These are phyloP conservation scores for Thraustochytrium striatum DNA, from an alignment of 352 stramenopile species.

Conservation along the genomic window DNA sequence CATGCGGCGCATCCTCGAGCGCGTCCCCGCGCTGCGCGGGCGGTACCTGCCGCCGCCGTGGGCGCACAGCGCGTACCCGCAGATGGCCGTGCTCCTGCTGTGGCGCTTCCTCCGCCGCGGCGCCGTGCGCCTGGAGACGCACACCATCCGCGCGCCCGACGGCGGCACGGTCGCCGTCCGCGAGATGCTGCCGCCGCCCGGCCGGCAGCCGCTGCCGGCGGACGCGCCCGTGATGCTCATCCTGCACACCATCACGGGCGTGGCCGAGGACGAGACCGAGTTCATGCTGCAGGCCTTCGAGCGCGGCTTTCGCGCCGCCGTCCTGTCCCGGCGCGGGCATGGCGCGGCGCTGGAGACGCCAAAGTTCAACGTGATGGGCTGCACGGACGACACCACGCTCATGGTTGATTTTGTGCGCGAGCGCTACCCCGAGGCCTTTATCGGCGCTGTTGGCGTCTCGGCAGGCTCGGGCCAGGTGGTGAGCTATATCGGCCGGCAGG, in stretches of 20 bases:
- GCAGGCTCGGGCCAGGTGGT: conserved; percentile 34
- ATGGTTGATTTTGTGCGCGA: not conserved
- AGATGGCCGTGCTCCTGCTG: conserved; percentile 1
- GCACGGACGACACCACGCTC: conserved; percentile 14
- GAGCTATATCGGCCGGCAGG: conserved; percentile 36
- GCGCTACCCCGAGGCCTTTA: conserved; percentile 1
- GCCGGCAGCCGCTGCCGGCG: not conserved
- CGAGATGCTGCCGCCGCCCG: not conserved
- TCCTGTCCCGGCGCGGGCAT: conserved; percentile 6
- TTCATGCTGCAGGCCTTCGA: not conserved
- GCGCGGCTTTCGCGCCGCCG: not conserved
- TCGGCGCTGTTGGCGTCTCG: conserved; percentile 23
- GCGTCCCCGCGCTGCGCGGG: not conserved
- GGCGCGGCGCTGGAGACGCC: not conserved
- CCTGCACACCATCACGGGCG: conserved; percentile 38
- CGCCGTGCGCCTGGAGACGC: not conserved
- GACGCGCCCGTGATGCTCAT: conserved; percentile 33
- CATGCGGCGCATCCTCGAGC: conserved; percentile 13
- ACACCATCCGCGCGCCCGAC: not conserved
- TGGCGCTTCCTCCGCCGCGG: not conserved
- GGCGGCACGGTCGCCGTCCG: conserved; percentile 17
- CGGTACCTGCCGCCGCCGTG: conserved; percentile 4
- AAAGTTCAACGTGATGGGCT: conserved; percentile 41
- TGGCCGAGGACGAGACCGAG: conserved; percentile 4
- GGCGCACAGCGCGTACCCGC: conserved; percentile 28